Conservation (phyloP, 2,329 filamentous ascomycete species). For the Pyrenochaeta sp. region DNA sequence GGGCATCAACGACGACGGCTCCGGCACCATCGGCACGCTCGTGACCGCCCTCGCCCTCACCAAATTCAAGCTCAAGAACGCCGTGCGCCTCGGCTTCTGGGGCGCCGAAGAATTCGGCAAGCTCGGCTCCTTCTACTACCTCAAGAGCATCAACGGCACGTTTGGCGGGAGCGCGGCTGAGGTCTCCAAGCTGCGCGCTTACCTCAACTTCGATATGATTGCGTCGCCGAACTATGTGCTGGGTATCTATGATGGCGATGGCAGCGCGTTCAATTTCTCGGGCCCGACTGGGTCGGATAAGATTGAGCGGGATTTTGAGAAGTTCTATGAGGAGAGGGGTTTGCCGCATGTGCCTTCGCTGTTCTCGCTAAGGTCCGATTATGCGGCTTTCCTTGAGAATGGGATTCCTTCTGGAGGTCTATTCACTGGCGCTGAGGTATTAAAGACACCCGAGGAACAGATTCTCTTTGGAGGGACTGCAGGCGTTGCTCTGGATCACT, state of each 20-base stretch:
- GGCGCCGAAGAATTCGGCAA: slow-evolving; percentile 51
- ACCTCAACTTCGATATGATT: slow-evolving; percentile 56
- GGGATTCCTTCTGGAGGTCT: slow-evolving; percentile 50
- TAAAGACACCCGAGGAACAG: slow-evolving; percentile 49
- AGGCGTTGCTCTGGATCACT: slow-evolving; percentile 46
- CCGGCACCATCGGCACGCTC: slow-evolving; percentile 49
- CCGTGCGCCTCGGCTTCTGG: slow-evolving; percentile 52
- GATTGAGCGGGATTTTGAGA: slow-evolving; percentile 46
- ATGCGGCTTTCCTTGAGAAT: slow-evolving; percentile 51
- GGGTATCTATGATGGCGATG: slow-evolving; percentile 51
- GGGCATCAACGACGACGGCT: slow-evolving; percentile 54
- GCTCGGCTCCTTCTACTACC: slow-evolving; percentile 49
- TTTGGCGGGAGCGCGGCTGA: slow-evolving; percentile 39
- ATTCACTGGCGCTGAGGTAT: slow-evolving; percentile 50
- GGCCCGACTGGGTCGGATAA: slow-evolving; percentile 45
- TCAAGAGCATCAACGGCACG: slow-evolving; percentile 44
- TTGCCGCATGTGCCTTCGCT: slow-evolving; percentile 42
- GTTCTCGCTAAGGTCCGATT: slow-evolving; percentile 50
- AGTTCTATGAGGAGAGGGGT: slow-evolving; percentile 46
- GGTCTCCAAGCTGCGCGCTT: slow-evolving; percentile 48
- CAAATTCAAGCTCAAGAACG: slow-evolving; percentile 50
- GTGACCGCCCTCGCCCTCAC: slow-evolving; percentile 49
- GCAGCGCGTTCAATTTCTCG: slow-evolving; percentile 46
- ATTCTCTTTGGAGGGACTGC: slow-evolving; percentile 47
- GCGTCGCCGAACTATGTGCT: slow-evolving; percentile 50